A percentile compares a stretch with the other conserved stretches of the same genome.
Conservation (phyloP, 257 asterid genomes). For the Lycium ferocissimum region DNA sequence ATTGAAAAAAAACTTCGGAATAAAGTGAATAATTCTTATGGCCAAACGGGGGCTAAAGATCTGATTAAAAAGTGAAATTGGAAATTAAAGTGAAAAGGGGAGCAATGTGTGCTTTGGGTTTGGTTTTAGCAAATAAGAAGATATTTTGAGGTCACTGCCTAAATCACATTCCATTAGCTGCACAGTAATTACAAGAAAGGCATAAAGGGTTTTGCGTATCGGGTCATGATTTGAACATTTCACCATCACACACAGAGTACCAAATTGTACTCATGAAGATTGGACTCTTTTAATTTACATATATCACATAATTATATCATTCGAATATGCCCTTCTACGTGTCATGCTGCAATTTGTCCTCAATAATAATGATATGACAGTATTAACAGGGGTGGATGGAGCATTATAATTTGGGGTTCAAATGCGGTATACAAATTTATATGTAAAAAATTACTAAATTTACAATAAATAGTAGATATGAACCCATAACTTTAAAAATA, state of each 20-base stretch:
- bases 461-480: no score
- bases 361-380: neutral
- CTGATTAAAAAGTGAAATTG: neutral
- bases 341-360: neutral
- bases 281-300: neutral
- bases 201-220: no score
- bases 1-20: no score
- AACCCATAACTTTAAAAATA: no score
- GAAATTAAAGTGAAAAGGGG: neutral
- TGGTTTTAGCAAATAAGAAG: neutral
- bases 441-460: no score
- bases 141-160: neutral
- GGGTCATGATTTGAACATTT: no score
- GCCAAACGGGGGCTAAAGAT: neutral
- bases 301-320: neutral
- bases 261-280: neutral
- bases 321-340: neutral
- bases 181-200: no score
- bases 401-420: no score
- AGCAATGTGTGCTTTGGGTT: neutral
- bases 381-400: no score
- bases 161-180: neutral
- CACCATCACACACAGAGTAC: no score
- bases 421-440: no score
- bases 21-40: no score